phyloP scores from a whole-genome alignment of 2,329 filamentous ascomycete species.

The Colletotrichum sidae region DNA sequence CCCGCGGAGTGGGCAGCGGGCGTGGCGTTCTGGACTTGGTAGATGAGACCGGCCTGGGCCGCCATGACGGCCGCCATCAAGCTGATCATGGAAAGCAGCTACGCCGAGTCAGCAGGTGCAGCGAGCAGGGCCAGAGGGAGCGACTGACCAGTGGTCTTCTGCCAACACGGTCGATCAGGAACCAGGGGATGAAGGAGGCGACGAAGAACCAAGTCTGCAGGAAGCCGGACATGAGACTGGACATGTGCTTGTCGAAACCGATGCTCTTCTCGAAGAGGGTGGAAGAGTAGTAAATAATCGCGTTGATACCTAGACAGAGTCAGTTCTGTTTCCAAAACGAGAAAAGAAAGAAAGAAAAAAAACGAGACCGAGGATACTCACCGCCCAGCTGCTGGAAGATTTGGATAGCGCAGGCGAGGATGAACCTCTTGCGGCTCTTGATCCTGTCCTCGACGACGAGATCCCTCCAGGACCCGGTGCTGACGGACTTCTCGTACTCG shows the following conservation, averaged over 20 bases:
- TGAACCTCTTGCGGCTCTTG: conserved; percentile 45
- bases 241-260: conserved; percentile 54
- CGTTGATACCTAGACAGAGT: conserved; percentile 52
- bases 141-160: conserved; percentile 44
- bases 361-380: too few species aligned
- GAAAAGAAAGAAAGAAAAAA: too few species aligned
- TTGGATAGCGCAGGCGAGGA: conserved; percentile 48
- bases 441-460: conserved; percentile 48
- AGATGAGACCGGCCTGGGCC: conserved; percentile 53
- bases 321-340: too few species aligned
- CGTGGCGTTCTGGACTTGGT: conserved; percentile 51
- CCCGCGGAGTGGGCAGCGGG: conserved; percentile 47
- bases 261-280: conserved; percentile 60
- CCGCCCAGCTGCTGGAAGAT: conserved; percentile 57
- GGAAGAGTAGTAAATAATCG: conserved; percentile 60
- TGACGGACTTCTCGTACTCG: conserved; percentile 47
- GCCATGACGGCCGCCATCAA: conserved; percentile 55
- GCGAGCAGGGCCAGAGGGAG: accelerated
- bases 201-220: conserved; percentile 60
- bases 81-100: conserved; percentile 53
- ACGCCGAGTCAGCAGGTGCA: conserved; percentile 29
- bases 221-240: conserved; percentile 64
- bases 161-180: conserved; percentile 59
- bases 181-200: conserved; percentile 57
- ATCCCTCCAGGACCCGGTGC: conserved; percentile 44